Conservation (phyloP, 257 asterid genomes). For the Ligustrum vulgare region DNA sequence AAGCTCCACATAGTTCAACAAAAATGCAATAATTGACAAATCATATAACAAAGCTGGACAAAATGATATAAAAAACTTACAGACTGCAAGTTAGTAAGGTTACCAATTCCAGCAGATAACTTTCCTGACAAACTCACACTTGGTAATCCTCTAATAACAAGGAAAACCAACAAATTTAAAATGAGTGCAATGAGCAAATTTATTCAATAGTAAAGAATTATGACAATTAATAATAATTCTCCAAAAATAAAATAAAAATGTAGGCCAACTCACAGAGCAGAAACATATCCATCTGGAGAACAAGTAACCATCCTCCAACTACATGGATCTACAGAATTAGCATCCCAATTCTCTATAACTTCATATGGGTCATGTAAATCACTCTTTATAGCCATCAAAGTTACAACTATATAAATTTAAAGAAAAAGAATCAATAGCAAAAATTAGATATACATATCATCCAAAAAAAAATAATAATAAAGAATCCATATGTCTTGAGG, state of each 20-base stretch:
- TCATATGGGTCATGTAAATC: slow-evolving; percentile 76
- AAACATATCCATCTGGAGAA: slow-evolving; percentile 76
- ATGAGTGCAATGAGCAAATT: slow-evolving; percentile 11
- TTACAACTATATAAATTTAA: slow-evolving; percentile 66
- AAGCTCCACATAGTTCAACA: neutral
- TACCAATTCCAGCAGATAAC: slow-evolving; percentile 79
- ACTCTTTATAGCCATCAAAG: slow-evolving; percentile 75
- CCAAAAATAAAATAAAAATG: neutral
- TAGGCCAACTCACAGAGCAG: slow-evolving; percentile 68
- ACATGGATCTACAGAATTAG: slow-evolving; percentile 96
- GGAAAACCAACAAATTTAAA: slow-evolving; percentile 18
- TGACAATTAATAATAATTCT: neutral
- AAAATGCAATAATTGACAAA: neutral
- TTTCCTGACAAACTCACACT: slow-evolving; percentile 80
- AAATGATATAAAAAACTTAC: slow-evolving; percentile 43
- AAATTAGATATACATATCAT: neutral
- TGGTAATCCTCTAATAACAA: slow-evolving; percentile 65
- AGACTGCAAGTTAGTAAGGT: slow-evolving; percentile 75
- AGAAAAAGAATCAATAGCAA: slow-evolving; percentile 7
- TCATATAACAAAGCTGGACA: neutral
- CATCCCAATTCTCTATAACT: slow-evolving; percentile 91
- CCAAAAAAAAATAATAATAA: neutral
- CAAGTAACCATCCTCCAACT: slow-evolving; percentile 98
- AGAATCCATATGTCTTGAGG: neutral
- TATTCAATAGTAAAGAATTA: neutral